Base-by-base conservation (phyloP, 495 filamentous ascomycete species). In the Penicillium desertorum region DNA sequence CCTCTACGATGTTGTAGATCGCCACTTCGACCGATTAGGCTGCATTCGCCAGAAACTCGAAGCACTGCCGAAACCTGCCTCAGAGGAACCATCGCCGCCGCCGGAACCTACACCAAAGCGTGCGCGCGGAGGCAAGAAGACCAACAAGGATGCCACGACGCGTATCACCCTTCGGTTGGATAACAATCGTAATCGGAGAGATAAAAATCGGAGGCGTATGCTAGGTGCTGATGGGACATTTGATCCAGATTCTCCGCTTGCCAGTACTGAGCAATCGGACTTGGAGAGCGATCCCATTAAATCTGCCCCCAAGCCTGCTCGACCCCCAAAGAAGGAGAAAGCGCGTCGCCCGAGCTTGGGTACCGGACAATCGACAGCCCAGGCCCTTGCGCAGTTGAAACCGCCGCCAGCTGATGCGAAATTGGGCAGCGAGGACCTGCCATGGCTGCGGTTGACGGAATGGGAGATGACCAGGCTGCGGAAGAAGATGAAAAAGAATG, bases 401-500 rank as follows among this genome's bases (percentile, higher is more conserved):
- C 88, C 90, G 8, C 91, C 92, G 2, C 92, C 92, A 0, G 79
- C 84, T 30, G 85, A 93, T 69, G 88, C 89, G 16, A 79, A 83
- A 30, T 66, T 76, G 7, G 94, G 94, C 17, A 91, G 88, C 63
- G 76, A 83, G 56, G 84, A 93, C 64, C 77, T 88, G 29, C 94
- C 94, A 1, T 98, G 94, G 94, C 79, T 93, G 59, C 88, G 91
- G 51, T 80, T 98, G 39, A 97, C 92, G 0, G 83, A 87, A 25
- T 97, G 86, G 73, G 94, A 98, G 63, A 91, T 98, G 75, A 92
- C 91, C 4, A 86, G 86, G 49, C 78, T 98, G 14, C 81, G 94
- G 45, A 98, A 98, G 74, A 83, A 90, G 51, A 98, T 98, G 94
- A 98, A 98, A 77, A 98, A 98, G 81, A 98, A 98, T 63, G 89